These are phyloP conservation scores for Apiotrichum gamsii DNA, from an alignment of 1,284 basidiomycete species.

Conservation along the genomic window DNA sequence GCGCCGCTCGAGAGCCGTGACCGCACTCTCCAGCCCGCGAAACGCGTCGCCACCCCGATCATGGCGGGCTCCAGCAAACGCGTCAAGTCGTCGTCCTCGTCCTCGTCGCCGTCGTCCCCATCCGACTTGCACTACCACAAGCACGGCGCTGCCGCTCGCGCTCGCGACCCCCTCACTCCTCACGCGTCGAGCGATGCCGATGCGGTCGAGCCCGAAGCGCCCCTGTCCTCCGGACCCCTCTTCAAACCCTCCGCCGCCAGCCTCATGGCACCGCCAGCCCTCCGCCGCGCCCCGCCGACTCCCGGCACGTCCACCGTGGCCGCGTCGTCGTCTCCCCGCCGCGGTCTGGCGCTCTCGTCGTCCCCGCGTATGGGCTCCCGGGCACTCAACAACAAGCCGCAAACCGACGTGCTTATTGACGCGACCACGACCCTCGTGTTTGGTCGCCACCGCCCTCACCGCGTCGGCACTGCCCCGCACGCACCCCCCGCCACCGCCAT, in stretches of 20 bases:
- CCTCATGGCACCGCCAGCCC: slow-evolving; percentile 1
- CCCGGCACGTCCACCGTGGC: slow-evolving; percentile 42
- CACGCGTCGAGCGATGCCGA: slow-evolving; percentile 18
- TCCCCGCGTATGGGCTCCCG: slow-evolving; percentile 11
- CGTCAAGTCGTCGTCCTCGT: background rate
- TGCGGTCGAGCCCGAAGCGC: slow-evolving; percentile 6
- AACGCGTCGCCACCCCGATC: slow-evolving; percentile 1
- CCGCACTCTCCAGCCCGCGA: background rate
- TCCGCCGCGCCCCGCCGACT: slow-evolving; percentile 22
- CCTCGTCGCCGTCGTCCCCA: background rate
- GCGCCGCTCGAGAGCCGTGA: slow-evolving; percentile 4
- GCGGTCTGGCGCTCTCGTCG: slow-evolving; percentile 13
- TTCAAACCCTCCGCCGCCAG: too few species aligned
- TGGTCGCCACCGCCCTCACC: slow-evolving; percentile 29
- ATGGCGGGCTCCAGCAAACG: slow-evolving; percentile 1
- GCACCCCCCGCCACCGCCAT: slow-evolving; percentile 1
- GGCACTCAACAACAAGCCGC: background rate
- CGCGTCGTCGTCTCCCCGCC: slow-evolving; percentile 34
- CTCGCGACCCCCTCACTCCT: slow-evolving; percentile 15
- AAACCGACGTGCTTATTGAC: slow-evolving; percentile 13
- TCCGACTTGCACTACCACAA: too few species aligned
- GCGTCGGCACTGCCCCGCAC: background rate
- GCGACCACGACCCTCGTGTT: slow-evolving; percentile 30
- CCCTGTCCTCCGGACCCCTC: too few species aligned
- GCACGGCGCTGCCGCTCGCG: too few species aligned